These are phyloP conservation scores for Exsudoporus frostii DNA, from an alignment of 768 basidiomycete genomes.

Conservation along the genomic window DNA sequence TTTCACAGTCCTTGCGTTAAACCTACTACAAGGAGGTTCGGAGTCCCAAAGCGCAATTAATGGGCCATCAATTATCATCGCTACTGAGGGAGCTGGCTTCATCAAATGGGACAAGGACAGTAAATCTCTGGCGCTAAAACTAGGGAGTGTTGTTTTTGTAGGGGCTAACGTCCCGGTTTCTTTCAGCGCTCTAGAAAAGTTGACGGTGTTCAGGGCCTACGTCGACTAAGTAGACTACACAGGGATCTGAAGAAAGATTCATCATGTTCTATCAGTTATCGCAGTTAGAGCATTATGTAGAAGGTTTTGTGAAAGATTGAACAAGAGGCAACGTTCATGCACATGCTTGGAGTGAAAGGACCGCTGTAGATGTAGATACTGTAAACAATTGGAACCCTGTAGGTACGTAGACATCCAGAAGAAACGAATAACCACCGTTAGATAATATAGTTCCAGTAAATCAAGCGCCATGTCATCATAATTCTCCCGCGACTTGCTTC, in stretches of 20 bases:
- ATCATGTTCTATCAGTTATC: neutral
- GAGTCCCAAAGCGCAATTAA: slow-evolving; percentile 62
- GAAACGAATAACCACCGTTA: neutral
- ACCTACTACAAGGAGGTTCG: slow-evolving; percentile 40
- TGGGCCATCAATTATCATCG: slow-evolving; percentile 84
- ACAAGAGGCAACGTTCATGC: neutral
- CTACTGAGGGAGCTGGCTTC: slow-evolving; percentile 63
- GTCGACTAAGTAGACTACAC: slow-evolving; percentile 14
- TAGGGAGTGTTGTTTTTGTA: slow-evolving; percentile 81
- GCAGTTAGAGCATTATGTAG: neutral
- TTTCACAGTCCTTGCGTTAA: slow-evolving; percentile 78
- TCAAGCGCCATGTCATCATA: neutral
- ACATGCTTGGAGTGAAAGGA: neutral
- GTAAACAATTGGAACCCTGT: neutral
- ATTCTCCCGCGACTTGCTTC: slow-evolving; percentile 48
- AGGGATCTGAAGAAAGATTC: neutral
- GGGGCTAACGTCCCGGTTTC: slow-evolving; percentile 63
- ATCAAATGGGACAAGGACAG: slow-evolving; percentile 46
- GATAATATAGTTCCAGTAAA: neutral
- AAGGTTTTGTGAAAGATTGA: neutral
- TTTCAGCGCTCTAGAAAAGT: slow-evolving; percentile 37
- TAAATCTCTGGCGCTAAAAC: slow-evolving; percentile 39
- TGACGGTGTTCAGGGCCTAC: slow-evolving; percentile 31
- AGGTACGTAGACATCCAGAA: neutral
- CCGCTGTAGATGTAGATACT: neutral